phyloP scores from a whole-genome alignment of 1,139 yeast genomes.

The Yamadazyma atmosphaerica region DNA sequence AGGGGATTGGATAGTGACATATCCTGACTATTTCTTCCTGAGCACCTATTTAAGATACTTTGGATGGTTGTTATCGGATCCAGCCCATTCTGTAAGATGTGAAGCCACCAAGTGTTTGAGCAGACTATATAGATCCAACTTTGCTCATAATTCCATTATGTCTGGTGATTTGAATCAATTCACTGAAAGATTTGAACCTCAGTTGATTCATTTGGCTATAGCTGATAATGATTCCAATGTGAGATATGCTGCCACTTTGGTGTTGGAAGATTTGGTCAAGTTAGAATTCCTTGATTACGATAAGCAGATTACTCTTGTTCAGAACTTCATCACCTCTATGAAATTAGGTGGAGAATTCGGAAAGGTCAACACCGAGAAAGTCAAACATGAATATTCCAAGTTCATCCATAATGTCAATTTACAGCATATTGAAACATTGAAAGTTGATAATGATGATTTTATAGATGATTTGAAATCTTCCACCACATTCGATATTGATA shows the following conservation, averaged over 20 bases:
- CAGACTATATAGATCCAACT: conserved; percentile 41
- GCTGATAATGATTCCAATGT: conserved; percentile 44
- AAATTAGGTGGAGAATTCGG: conserved; percentile 22
- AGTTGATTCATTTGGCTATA: conserved; percentile 59
- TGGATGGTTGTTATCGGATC: conserved; percentile 84
- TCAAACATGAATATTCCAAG: conserved; percentile 33
- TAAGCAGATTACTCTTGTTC: conserved; percentile 45
- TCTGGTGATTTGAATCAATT: conserved; percentile 62
- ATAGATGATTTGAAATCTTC: not conserved
- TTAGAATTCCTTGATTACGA: conserved; percentile 64
- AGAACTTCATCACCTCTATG: conserved; percentile 42
- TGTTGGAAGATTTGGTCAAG: conserved; percentile 56
- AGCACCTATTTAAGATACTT: conserved; percentile 70
- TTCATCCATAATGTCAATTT: conserved; percentile 27
- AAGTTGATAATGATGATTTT: not conserved
- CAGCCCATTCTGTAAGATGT: conserved; percentile 56
- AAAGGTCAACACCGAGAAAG: conserved; percentile 25
- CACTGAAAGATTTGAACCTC: conserved; percentile 65
- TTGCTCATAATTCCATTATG: conserved; percentile 18
- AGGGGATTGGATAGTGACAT: conserved; percentile 66
- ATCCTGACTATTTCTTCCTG: conserved; percentile 72
- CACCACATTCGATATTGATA: conserved; percentile 18
- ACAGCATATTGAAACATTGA: conserved; percentile 11
- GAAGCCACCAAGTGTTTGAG: conserved; percentile 64
- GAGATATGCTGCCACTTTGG: conserved; percentile 49